Conservation (phyloP, 2,329 filamentous ascomycete species). For the Alternaria postmessia region DNA sequence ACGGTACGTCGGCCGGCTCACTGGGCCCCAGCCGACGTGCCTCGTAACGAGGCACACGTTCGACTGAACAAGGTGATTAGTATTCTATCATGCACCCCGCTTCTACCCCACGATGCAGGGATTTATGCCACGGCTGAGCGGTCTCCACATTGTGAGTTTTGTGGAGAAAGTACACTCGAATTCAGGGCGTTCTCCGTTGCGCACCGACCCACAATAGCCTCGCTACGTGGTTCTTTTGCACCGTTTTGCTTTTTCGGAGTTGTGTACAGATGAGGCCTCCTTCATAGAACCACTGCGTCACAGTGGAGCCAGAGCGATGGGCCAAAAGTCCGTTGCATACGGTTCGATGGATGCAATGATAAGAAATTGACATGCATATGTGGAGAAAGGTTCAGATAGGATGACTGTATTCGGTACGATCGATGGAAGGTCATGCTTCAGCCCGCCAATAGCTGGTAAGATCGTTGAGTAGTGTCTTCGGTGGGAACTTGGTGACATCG, state of each 20-base stretch:
- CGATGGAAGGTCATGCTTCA: constrained; percentile 21
- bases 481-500: constrained; percentile 41
- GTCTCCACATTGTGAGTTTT: background rate
- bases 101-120: constrained; percentile 18
- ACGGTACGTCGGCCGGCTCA: background rate
- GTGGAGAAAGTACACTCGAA: background rate
- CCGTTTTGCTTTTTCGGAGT: background rate
- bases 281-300: background rate
- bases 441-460: constrained; percentile 40
- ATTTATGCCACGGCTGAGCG: background rate
- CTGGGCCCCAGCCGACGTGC: constrained; percentile 2
- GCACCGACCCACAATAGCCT: background rate
- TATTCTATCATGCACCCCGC: constrained; percentile 15
- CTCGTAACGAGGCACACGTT: constrained; percentile 33
- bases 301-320: background rate
- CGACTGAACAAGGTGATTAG: background rate
- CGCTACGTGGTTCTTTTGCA: constrained; percentile 7
- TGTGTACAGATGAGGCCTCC: background rate
- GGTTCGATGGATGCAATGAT: background rate
- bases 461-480: constrained; percentile 39
- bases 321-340: background rate
- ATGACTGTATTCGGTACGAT: background rate
- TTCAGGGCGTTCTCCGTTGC: background rate
- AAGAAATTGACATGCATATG: background rate
- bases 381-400: background rate